phyloP scores from a whole-genome alignment of 2,329 filamentous ascomycete genomes.

The Decorospora gaudefroyi region DNA sequence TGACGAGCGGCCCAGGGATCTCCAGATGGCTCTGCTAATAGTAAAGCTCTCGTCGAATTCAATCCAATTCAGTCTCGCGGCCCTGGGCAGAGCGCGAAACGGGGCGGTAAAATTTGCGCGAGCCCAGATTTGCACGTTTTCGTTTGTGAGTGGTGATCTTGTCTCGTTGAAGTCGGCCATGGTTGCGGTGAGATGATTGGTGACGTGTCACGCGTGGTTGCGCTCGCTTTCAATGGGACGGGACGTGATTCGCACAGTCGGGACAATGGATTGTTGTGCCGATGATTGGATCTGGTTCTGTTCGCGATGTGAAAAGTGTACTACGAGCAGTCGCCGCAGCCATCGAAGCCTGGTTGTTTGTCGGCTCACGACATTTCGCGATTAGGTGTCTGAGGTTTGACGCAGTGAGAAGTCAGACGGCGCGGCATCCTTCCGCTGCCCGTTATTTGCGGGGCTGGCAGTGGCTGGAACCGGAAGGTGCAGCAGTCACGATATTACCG shows the following conservation, averaged over 20 bases:
- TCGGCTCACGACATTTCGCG: slow-evolving; percentile 12
- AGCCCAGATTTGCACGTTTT: slow-evolving; percentile 32
- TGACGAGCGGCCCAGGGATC: slow-evolving; percentile 32
- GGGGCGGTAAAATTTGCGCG: slow-evolving; percentile 26
- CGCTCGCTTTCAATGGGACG: slow-evolving; percentile 7
- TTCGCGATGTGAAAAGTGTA: slow-evolving; percentile 9
- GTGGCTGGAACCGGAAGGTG: slow-evolving; percentile 17
- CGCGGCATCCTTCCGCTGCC: slow-evolving; percentile 14
- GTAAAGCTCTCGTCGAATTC: slow-evolving; percentile 33
- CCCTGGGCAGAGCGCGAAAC: slow-evolving; percentile 26
- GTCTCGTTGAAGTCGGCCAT: slow-evolving; percentile 38
- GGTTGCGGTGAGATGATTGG: slow-evolving; percentile 14
- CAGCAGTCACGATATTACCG: too few species aligned
- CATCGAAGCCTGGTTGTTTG: slow-evolving; percentile 12
- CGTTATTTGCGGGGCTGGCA: slow-evolving; percentile 19
- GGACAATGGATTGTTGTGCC: neutral
- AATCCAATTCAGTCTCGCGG: slow-evolving; percentile 29
- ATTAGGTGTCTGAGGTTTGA: slow-evolving; percentile 6
- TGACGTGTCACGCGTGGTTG: slow-evolving; percentile 11
- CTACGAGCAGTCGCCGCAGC: slow-evolving; percentile 10
- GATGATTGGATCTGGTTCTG: slow-evolving; percentile 1
- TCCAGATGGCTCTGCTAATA: slow-evolving; percentile 32
- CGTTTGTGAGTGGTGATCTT: slow-evolving; percentile 31
- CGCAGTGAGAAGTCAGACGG: slow-evolving; percentile 15
- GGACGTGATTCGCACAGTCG: slow-evolving; percentile 8